Base-by-base conservation (phyloP, 192 early-diverging fungal species). In the Backusella liffmaniae region DNA sequence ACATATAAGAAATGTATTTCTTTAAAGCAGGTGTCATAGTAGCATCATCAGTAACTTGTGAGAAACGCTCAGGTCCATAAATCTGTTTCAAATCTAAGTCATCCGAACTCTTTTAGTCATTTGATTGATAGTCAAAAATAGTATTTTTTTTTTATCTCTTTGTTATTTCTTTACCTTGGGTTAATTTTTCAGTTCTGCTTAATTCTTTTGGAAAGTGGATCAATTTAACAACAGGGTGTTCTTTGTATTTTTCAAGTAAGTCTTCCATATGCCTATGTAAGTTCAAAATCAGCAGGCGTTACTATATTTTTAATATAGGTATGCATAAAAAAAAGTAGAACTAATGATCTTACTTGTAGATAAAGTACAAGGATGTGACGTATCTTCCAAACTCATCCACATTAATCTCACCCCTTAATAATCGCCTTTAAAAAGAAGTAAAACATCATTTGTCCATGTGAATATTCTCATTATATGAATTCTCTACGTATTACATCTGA, bases 191-290 rank as follows among this genome's bases (percentile, higher is more conserved):
- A 35, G 72, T 76, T 15, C 88, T 82, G 35, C 77, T 79, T 4
- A 90, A 74, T 65, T 90, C 88, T 2, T 74, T 62, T 23, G 87
- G 88, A 72, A 87, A 90, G 77, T 87, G 82, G 29, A 90, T 84
- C 16, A 81, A 73, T 21, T 78, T 70, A 21, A 90, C 72, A 56
- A 73, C 85, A 51, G 84, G 84, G 66, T 88, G 79, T 4, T 84
- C 73, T 74, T 84, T 81, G 77, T 87, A 37, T n/a, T 79, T 53
- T n/a, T 86, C 86, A 21, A 90, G 70, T 12, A 84, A 78, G 13
- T 42, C 59, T 69, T 90, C 88, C 66, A 90, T 80, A 44, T 82
- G 74, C 7, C 82, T 84, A 16, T 44, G 3, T 44, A 5, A 44
- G 15, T 44, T 15, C 13, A 44, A 44, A 44, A 44, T 13, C 12